Conservation (phyloP, 202 grass and related monocot genomes). For the Digitaria exilis region DNA sequence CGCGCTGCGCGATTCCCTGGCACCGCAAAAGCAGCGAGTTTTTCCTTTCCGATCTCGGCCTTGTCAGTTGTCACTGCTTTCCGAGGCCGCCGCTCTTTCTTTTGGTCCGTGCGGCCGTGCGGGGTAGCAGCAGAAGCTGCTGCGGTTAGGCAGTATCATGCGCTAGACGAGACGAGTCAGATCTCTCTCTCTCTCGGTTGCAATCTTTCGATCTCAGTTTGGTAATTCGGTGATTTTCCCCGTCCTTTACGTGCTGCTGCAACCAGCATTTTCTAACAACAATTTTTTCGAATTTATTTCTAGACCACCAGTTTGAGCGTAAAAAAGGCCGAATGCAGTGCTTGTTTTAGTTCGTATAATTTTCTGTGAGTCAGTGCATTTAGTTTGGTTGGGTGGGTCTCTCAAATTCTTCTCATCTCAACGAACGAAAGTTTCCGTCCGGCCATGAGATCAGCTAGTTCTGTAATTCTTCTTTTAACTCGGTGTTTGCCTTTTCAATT, state of each 20-base stretch:
- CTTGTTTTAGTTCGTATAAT: background rate
- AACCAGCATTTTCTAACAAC: background rate
- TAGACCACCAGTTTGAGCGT: background rate
- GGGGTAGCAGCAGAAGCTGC: background rate
- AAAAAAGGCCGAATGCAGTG: no score
- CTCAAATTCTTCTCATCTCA: background rate
- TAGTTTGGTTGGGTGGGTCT: background rate
- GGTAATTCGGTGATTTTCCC: background rate
- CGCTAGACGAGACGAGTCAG: no score
- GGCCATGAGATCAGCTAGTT: background rate
- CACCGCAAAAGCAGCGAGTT: slow-evolving; percentile 21
- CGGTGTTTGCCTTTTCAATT: background rate
- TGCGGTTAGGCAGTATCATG: no score
- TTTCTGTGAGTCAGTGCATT: background rate
- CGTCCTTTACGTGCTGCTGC: background rate
- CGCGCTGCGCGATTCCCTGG: slow-evolving; percentile 20
- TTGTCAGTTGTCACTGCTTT: slow-evolving; percentile 37
- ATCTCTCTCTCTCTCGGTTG: background rate
- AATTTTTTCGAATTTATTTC: background rate
- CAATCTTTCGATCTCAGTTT: background rate
- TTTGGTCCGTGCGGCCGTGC: background rate
- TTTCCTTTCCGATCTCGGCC: slow-evolving; percentile 2
- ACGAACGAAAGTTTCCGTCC: background rate
- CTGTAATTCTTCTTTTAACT: background rate
- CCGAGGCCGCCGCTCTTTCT: background rate